A percentile compares a stretch with the other conserved stretches of the same genome.
phyloP scores from a whole-genome alignment of 2,329 filamentous ascomycete species.

The Verticillium tricorpus region DNA sequence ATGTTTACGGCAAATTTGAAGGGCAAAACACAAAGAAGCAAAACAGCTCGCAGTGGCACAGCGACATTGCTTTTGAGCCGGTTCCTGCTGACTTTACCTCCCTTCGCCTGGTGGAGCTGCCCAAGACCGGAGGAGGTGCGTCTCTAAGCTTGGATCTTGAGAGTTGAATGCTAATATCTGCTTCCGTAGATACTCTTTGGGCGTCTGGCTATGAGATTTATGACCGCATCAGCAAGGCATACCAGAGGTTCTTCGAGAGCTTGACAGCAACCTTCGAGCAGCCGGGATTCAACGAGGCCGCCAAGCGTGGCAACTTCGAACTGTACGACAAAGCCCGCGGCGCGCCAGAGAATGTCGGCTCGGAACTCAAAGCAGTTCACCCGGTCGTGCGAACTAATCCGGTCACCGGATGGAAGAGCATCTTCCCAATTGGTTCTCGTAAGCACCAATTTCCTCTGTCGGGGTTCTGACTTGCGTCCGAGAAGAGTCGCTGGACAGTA shows the following conservation, averaged over 20 bases:
- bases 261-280: constrained; percentile 43
- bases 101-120: constrained; percentile 52
- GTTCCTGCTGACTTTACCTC: constrained; percentile 57
- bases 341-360: constrained; percentile 39
- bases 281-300: constrained; percentile 30
- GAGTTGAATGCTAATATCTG: not conserved
- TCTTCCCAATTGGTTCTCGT: constrained; percentile 34
- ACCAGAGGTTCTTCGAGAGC: constrained; percentile 46
- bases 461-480: too few relatives aligned
- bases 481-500: too few relatives aligned
- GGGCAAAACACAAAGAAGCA: constrained; percentile 26
- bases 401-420: constrained; percentile 55
- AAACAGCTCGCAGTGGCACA: constrained; percentile 30
- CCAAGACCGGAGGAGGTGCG: constrained; percentile 43
- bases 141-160: not conserved
- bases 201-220: constrained; percentile 59
- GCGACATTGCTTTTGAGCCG: constrained; percentile 57
- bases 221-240: constrained; percentile 46
- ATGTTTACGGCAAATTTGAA: constrained; percentile 24
- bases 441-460: too few relatives aligned
- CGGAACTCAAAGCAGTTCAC: constrained; percentile 42
- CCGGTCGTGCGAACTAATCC: constrained; percentile 58
- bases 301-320: constrained; percentile 22
- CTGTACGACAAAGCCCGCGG: constrained; percentile 30
- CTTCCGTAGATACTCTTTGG: constrained; percentile 49